Base-by-base conservation (phyloP, 2,329 filamentous ascomycete species). In the Bipolaris zeicola region DNA sequence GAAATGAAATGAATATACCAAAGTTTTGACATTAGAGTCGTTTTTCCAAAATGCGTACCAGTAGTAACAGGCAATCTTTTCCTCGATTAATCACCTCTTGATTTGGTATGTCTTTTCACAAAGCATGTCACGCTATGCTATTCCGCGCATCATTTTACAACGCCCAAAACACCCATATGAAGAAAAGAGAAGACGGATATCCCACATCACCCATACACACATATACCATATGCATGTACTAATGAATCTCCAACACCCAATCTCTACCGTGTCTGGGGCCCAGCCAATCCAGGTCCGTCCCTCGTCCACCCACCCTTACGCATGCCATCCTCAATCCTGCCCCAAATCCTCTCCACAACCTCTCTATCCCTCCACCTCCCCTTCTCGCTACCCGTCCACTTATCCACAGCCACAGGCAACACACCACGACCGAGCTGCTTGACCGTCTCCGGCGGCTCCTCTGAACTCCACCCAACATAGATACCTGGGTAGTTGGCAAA, bases 271-370 rank as follows among this genome's bases (percentile, higher is more conserved):
- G 60, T 57, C 50, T 55, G 59, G 52, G 62, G 58, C 45, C 67
- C 70, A 31, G 67, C 68, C 51, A 73, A 37, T 18, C 80, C 76
- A 1, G 88, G 88, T 8, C 87, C 85, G 67, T 92, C 89, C 71
- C 84, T 88, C 52, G 83, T 86, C 92, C 92, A 97, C 2, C 92
- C 94, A 73, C 88, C 91, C 58, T 83, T 82, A 69, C 88, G 85
- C 95, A 99, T 98, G 61, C 90, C 89, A 63, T 83, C 84, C 82
- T 98, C 95, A 62, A 99, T 90, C 4, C 86, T 82, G 71, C 89
- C 90, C 95, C 95, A 99, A 60, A 99, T 91, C 57, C 87, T 83
- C 82, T 98, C 95, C 8, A 97, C 92, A 16, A 96, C 88, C 80
- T 98, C 95, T 48, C 93, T 85, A 77, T 99, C 95, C 67, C 94